Conservation (phyloP, 2,329 filamentous ascomycete genomes). For the Teratosphaeria nubilosa region DNA sequence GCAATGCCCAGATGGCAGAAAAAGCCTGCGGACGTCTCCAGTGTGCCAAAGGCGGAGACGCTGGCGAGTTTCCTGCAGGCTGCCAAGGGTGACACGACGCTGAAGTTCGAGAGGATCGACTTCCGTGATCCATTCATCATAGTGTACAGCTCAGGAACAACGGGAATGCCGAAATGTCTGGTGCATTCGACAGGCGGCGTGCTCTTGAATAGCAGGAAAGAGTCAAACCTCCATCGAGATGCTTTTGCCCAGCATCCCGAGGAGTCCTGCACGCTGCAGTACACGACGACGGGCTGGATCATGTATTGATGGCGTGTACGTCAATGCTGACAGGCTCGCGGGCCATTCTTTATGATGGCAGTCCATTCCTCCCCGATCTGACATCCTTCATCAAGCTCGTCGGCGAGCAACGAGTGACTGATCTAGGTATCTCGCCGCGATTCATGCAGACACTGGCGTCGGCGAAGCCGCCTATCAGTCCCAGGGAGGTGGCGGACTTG, state of each 20-base stretch:
- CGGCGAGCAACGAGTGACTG: constrained; percentile 55
- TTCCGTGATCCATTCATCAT: constrained; percentile 70
- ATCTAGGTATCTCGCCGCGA: constrained; percentile 64
- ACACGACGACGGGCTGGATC: constrained; percentile 69
- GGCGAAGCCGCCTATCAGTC: constrained; percentile 44
- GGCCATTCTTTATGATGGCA: constrained; percentile 70
- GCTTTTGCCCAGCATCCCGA: constrained; percentile 24
- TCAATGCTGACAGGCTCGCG: constrained; percentile 51
- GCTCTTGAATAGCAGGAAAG: constrained; percentile 51
- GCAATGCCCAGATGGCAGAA: constrained; percentile 55
- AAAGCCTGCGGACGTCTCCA: constrained; percentile 46
- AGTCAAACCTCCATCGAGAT: constrained; percentile 46
- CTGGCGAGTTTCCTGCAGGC: constrained; percentile 33
- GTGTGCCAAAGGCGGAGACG: constrained; percentile 39
- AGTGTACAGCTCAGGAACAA: constrained; percentile 61
- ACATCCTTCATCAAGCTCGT: constrained; percentile 53
- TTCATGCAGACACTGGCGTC: constrained; percentile 67
- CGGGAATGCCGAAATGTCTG: constrained; percentile 75
- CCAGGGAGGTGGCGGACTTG: constrained; percentile 54
- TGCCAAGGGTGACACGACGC: constrained; percentile 28
- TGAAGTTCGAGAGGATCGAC: constrained; percentile 49
- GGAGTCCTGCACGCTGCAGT: constrained; percentile 42
- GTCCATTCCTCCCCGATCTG: constrained; percentile 63
- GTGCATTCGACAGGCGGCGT: constrained; percentile 64
- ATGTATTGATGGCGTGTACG: constrained; percentile 63